Evolutionary conservation across 2,329 filamentous ascomycete species (phyloP).

Genomic region (Dothiorella sarmentorum): DNA sequence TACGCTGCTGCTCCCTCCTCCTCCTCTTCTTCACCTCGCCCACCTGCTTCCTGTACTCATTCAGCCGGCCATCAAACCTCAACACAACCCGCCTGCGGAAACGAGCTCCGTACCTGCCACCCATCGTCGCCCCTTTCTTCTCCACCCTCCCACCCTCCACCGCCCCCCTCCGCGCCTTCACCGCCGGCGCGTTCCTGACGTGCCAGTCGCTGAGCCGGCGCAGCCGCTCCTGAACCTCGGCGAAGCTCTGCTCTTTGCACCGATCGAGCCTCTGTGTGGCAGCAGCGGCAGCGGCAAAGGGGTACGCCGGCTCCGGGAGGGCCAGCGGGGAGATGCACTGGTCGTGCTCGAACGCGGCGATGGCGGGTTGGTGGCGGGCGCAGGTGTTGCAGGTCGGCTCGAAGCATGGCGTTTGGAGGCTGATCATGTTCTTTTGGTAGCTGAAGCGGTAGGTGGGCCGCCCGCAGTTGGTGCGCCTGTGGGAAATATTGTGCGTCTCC

Average conservation of each 20-base stretch:
- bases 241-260: neutral
- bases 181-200: neutral
- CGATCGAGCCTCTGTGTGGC: too few species aligned
- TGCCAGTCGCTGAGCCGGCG: neutral
- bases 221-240: neutral
- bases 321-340: neutral
- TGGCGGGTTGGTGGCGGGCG: neutral
- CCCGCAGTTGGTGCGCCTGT: constrained; percentile 10
- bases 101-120: neutral
- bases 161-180: neutral
- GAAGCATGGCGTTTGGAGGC: neutral
- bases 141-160: neutral
- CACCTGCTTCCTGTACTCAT: neutral
- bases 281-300: neutral
- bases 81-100: neutral
- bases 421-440: neutral
- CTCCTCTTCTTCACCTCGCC: neutral
- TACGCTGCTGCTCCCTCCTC: neutral
- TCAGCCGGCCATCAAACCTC: neutral
- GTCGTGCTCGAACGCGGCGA: neutral
- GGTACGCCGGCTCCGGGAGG: neutral
- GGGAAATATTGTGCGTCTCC: too few species aligned
- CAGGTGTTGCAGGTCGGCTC: constrained; percentile 4
- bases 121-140: neutral
- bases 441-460: constrained; percentile 7